Base-by-base conservation (phyloP, 176 grass and related monocot genomes). In the Chloris gayana region DNA sequence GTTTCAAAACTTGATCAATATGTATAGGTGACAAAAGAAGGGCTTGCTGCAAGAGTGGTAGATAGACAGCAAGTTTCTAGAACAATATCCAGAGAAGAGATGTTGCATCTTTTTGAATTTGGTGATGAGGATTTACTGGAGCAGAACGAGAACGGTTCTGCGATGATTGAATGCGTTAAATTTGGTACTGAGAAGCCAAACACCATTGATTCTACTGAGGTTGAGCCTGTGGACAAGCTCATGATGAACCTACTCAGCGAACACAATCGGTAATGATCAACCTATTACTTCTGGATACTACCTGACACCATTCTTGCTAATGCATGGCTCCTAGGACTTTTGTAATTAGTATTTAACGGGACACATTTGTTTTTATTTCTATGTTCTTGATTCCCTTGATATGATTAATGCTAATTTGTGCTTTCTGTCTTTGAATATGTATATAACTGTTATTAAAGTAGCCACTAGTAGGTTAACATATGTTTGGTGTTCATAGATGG, bases 51-150 rank as follows among this genome's bases (percentile, higher is more conserved):
- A 84, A 98, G 96, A 64, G 96, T 98, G 70, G 96, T 98, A 50
- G 96, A 98, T 85, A 87, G 84, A 77, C 96, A 98, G 33, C 96
- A 98, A 89, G 77, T 98, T 77, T 88, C 91, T 84, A 95, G 96
- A 94, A 98, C 88, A 64, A 98, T 98, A 63, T 98, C 96, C 74
- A 98, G 95, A 74, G 96, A 98, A 82, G 96, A 98, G 77, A 98
- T 98, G 80, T 44, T 93, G 57, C 96, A 95, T 85, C 90, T 95
- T 41, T 98, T 98, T 60, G 96, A 95, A 84, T 93, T 98, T 84
- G 90, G 96, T 67, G 96, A 98, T 49, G 96, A 98, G 66, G 96
- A 98, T 76, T 22, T 89, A 74, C 46, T 84, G 72, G 86, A 93
- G 14, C 84, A 87, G 75, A 83, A 47, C 33, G 82, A 88, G 57